Evolutionary conservation across 108 stramenopile species (phyloP).

Genomic region (Fragilariopsis cylindrus): DNA sequence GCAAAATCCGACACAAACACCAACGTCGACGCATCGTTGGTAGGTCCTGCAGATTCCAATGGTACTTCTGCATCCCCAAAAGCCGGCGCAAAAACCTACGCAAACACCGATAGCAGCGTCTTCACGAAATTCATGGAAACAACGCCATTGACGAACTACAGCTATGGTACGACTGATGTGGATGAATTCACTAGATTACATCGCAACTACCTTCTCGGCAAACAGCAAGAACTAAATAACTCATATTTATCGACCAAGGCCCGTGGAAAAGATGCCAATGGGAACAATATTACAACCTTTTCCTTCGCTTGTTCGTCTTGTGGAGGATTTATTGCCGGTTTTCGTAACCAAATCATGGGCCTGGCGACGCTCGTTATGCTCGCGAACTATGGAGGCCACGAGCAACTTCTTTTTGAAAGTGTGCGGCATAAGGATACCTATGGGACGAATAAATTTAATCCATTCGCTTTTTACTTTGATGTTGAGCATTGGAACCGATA

Average conservation of each 20-base stretch:
- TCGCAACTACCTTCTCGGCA: not conserved
- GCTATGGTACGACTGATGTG: conserved; percentile 1
- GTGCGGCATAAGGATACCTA: conserved; percentile 28
- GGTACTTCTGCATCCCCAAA: too few relatives aligned
- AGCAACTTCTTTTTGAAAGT: conserved; percentile 20
- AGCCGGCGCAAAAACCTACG: too few relatives aligned
- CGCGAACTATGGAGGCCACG: conserved; percentile 14
- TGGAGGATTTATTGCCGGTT: conserved; percentile 18
- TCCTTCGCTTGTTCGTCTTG: not conserved
- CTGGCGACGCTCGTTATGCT: conserved; percentile 16
- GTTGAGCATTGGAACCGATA: conserved; percentile 29
- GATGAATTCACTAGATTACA: not conserved
- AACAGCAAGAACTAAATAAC: too few relatives aligned
- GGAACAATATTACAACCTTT: not conserved
- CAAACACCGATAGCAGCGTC: too few relatives aligned
- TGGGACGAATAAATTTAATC: conserved; percentile 17
- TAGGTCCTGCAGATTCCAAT: too few relatives aligned
- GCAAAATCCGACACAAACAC: too few relatives aligned
- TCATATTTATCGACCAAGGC: conserved; percentile 1
- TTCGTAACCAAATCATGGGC: conserved; percentile 32
- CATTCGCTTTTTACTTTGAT: conserved; percentile 18
- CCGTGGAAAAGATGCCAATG: not conserved
- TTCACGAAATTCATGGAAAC: too few relatives aligned
- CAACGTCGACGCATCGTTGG: too few relatives aligned
- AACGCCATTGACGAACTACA: not conserved